Base-by-base conservation (phyloP, 2,329 filamentous ascomycete species). In the Colletotrichum plurivorum region DNA sequence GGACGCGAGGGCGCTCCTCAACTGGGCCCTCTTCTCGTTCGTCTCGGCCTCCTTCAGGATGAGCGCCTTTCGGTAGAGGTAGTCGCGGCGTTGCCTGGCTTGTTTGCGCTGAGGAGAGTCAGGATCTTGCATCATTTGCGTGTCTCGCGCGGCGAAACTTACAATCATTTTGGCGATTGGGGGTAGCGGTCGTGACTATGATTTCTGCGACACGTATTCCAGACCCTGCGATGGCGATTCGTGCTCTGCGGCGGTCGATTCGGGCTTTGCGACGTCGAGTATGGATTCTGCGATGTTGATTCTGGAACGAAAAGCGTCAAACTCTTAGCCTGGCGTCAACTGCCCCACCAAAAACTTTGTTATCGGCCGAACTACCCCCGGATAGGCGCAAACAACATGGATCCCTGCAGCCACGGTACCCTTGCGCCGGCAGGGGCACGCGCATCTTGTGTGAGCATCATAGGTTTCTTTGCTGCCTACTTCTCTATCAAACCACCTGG, bases 31-130 rank as follows among this genome's bases (percentile, higher is more conserved):
- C 80, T 97, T 97, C 79, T 97, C 94, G 66, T 93, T 93, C 73
- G 97, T 97, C 77, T 97, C 95, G 71, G 95, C 95, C 83, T 98
- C 94, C 74, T 93, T 91, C 51, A 98, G 88, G 22, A 94, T 91
- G 67, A 98, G 87, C 45, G 96, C 95, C 76, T 93, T 92, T 70
- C 95, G 90, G 81, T 98, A 97, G 75, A 99, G 90, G 80, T 98
- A 61, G 22, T 61, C 58, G 13, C 58, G 46, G 31, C 58, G 52
- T 25, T 61, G 58, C 12, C 58, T 31, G 16, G 58, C 58, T 61
- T 61, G 58, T 53, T 53, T 61, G 15, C 58, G 31, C 58, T 61
- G 5, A 20, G 12, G 18, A 49, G 46, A 43, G 41, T 43, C 41
- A 36, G 13, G 10, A 43, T 43, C 41, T 41, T 12, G 39, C 13